Evolutionary conservation across 371 early-diverging fungal species (phyloP).

Genomic region (Mortierella sp.): DNA sequence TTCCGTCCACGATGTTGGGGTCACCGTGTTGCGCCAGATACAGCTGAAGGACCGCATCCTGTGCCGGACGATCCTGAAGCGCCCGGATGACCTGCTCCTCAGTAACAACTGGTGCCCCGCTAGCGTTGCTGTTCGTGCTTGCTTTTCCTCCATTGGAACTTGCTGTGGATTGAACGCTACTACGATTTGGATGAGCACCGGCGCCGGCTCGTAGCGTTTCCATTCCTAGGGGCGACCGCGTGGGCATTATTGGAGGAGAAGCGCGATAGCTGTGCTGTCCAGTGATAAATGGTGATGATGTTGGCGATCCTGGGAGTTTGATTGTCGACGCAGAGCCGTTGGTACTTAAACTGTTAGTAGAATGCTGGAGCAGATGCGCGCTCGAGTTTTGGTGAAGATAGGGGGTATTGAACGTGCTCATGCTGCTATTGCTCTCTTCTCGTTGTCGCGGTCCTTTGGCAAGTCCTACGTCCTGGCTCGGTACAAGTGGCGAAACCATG

Average conservation of each 20-base stretch:
- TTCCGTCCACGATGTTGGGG: constrained; percentile 49
- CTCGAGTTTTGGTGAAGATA: constrained; percentile 53
- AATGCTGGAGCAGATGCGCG: constrained; percentile 29
- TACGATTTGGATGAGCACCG: constrained; percentile 36
- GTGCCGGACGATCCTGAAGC: constrained; percentile 38
- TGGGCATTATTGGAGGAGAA: constrained; percentile 33
- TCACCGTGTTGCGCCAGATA: constrained; percentile 43
- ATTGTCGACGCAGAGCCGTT: constrained; percentile 30
- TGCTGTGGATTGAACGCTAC: constrained; percentile 36
- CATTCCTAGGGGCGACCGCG: constrained; percentile 35
- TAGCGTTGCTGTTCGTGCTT: not conserved
- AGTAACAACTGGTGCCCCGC: constrained; percentile 6
- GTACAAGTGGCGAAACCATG: constrained; percentile 31
- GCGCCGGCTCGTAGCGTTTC: constrained; percentile 18
- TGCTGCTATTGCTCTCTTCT: constrained; percentile 38
- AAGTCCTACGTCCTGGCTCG: constrained; percentile 31
- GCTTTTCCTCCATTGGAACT: constrained; percentile 25
- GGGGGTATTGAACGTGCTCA: constrained; percentile 43
- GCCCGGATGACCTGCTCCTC: constrained; percentile 49
- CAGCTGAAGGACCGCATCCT: constrained; percentile 39
- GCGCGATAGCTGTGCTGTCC: constrained; percentile 43
- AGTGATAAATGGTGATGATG: constrained; percentile 20
- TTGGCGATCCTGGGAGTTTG: constrained; percentile 49
- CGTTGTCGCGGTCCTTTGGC: constrained; percentile 30
- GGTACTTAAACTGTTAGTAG: constrained; percentile 24